These are phyloP conservation scores for Helianthus tuberosus DNA, from an alignment of 129 eudicot genomes.

Conservation along the genomic window DNA sequence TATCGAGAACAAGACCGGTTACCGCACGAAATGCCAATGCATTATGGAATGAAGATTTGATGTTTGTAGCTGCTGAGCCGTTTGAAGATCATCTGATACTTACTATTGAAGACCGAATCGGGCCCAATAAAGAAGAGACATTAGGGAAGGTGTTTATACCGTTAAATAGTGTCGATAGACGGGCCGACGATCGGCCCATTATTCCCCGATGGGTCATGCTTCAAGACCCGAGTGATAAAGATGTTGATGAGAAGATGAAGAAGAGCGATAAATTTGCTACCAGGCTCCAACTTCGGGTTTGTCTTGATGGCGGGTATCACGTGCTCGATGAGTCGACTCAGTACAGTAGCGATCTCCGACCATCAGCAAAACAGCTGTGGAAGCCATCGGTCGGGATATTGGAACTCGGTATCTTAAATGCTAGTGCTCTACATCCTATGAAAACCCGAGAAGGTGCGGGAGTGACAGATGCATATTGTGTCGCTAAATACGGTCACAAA, in stretches of 20 bases:
- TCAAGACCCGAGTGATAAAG: slow-evolving; percentile 48
- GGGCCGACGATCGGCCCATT: slow-evolving; percentile 67
- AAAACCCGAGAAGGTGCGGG: slow-evolving; percentile 67
- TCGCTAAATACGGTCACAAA: slow-evolving; percentile 85
- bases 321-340: slow-evolving; percentile 93
- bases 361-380: slow-evolving; percentile 86
- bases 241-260: slow-evolving; percentile 53
- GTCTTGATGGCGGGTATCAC: slow-evolving; percentile 93
- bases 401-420: slow-evolving; percentile 79
- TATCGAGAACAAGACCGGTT: slow-evolving; percentile 54
- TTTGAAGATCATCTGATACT: slow-evolving; percentile 78
- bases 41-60: slow-evolving; percentile 84
- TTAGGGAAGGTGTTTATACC: slow-evolving; percentile 71
- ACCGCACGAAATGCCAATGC: slow-evolving; percentile 52
- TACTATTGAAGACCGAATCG: slow-evolving; percentile 70
- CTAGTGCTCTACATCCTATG: slow-evolving; percentile 76
- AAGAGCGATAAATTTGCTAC: slow-evolving; percentile 69
- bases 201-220: slow-evolving; percentile 61
- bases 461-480: slow-evolving; percentile 68
- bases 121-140: slow-evolving; percentile 60
- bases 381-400: slow-evolving; percentile 71
- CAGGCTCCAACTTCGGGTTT: slow-evolving; percentile 68
- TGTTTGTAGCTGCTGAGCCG: slow-evolving; percentile 96
- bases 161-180: slow-evolving; percentile 49
- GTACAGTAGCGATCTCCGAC: slow-evolving; percentile 90